Evolutionary conservation across 2,329 filamentous ascomycete genomes (phyloP), one percentile per base, ranked within the genome.

Genomic region (Sporothrix phasma): DNA sequence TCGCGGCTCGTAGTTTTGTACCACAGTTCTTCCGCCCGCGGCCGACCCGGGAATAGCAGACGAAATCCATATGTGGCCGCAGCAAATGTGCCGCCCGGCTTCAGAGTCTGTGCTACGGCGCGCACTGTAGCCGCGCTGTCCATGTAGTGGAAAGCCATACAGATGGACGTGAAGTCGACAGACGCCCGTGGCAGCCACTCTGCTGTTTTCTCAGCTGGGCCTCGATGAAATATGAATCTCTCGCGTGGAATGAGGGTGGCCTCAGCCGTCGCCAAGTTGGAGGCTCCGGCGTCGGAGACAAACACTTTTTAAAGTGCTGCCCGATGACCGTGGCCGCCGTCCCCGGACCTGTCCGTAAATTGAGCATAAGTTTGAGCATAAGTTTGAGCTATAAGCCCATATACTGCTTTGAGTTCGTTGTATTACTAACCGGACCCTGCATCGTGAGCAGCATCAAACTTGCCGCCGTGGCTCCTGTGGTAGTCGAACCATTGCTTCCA

Each of bases 81-180:
- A 2, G 64, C 67, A 7, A 69, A 41, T 6, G 66, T 68, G 17
- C 62, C 66, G 0, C 68, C 68, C 0, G 68, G 64, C 31, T 51
- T 64, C 17, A 69, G 62, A 15, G 64, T 69, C 4, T 29, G 37
- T 5, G 65, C 66, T 6, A 69, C 64, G 13, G 68, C 54, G 19
- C 63, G 63, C n/a, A 68, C 61, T 1, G 67, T 66, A 1, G 39
- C 51, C 6, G 49, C 60, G 11, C 61, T 54, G n/a, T 68, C 63
- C 59, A 69, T 68, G 61, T 67, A 69, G 61, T 69, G 68, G 26
- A 69, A 68, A 2, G 66, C 66, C 68, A 69, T 69, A 62, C 64
- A 66, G 19, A 69, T 61, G 24, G 58, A 62, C 11, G 66, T 34
- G n/a, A 69, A 66, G 60, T 69, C 67, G 46, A 67, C 56, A 4